Evolutionary conservation across 1,139 yeast genomes (phyloP).

Genomic region (Debaryomyces subglobosus): DNA sequence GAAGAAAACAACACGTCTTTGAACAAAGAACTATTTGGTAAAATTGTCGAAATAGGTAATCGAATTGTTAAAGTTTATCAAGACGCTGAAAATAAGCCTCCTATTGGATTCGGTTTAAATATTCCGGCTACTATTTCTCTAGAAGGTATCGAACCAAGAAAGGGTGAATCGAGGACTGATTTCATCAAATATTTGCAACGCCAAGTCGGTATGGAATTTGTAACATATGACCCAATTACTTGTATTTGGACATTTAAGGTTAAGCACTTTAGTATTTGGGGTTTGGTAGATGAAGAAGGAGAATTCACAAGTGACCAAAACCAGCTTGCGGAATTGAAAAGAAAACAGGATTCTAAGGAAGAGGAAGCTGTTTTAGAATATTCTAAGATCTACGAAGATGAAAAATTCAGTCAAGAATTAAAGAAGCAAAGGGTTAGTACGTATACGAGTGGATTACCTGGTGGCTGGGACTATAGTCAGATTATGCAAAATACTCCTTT

Average conservation of each 20-base stretch:
- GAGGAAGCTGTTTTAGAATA: slow-evolving; percentile 29
- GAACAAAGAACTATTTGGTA: slow-evolving; percentile 52
- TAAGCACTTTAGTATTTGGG: slow-evolving; percentile 94
- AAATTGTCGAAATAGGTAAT: slow-evolving; percentile 57
- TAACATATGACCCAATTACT: slow-evolving; percentile 77
- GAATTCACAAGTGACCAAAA: slow-evolving; percentile 29
- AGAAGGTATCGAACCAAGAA: slow-evolving; percentile 61
- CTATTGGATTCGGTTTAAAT: slow-evolving; percentile 74
- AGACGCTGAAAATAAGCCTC: slow-evolving; percentile 55
- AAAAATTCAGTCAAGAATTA: slow-evolving; percentile 32
- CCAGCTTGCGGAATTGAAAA: slow-evolving; percentile 25
- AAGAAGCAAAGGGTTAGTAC: slow-evolving; percentile 38
- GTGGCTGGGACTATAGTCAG: slow-evolving; percentile 33
- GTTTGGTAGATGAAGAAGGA: slow-evolving; percentile 69
- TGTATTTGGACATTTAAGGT: slow-evolving; percentile 83
- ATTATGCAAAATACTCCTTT: slow-evolving; percentile 25
- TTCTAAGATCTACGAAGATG: slow-evolving; percentile 32
- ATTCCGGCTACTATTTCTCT: slow-evolving; percentile 83
- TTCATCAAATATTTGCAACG: slow-evolving; percentile 54
- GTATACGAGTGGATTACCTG: slow-evolving; percentile 39
- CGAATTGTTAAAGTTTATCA: slow-evolving; percentile 71
- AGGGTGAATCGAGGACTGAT: slow-evolving; percentile 26
- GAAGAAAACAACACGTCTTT: slow-evolving; percentile 35
- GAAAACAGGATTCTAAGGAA: slow-evolving; percentile 34
- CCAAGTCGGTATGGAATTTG: slow-evolving; percentile 68